A percentile compares a stretch with the other conserved stretches of the same genome.
Evolutionary conservation across 2,329 filamentous ascomycete species (phyloP).

Genomic region (Bimuria novae-zelandiae): DNA sequence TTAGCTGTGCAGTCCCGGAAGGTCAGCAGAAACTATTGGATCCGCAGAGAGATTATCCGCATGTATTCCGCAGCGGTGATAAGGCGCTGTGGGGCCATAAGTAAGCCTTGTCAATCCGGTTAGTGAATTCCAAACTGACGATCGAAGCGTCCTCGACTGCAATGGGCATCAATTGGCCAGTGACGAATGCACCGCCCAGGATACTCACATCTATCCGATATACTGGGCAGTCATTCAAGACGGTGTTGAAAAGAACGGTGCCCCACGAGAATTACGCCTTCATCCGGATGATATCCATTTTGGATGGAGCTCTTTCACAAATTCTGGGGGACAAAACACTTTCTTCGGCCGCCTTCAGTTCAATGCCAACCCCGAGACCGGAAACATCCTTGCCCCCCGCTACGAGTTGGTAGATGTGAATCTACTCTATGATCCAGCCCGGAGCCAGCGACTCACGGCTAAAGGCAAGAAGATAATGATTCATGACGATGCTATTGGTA

Average conservation of each 20-base stretch:
- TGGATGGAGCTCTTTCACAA: slow-evolving; percentile 49
- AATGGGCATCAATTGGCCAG: slow-evolving; percentile 35
- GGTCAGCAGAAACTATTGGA: slow-evolving; percentile 34
- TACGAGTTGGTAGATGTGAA: slow-evolving; percentile 52
- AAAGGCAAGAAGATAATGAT: slow-evolving; percentile 36
- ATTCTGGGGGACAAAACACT: slow-evolving; percentile 20
- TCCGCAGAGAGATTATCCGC: slow-evolving; percentile 47
- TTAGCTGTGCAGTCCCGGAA: slow-evolving; percentile 51
- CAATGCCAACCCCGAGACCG: slow-evolving; percentile 40
- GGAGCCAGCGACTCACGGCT: slow-evolving; percentile 21
- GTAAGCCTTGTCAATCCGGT: not conserved
- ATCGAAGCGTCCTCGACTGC: slow-evolving; percentile 45
- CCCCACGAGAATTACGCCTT: slow-evolving; percentile 50
- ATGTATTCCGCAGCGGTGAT: slow-evolving; percentile 49
- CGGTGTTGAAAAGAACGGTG: slow-evolving; percentile 38
- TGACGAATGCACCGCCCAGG: slow-evolving; percentile 45
- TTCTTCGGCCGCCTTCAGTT: slow-evolving; percentile 50
- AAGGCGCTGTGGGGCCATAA: slow-evolving; percentile 37
- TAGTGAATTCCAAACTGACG: not conserved
- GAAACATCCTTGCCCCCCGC: slow-evolving; percentile 12
- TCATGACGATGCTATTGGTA: slow-evolving; percentile 38
- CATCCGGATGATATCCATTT: slow-evolving; percentile 54
- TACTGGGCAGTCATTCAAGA: slow-evolving; percentile 43
- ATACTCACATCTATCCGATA: slow-evolving; percentile 49
- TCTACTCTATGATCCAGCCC: slow-evolving; percentile 32